Base-by-base conservation (phyloP, 805 yeast species). In the Yarrowia sp. region DNA sequence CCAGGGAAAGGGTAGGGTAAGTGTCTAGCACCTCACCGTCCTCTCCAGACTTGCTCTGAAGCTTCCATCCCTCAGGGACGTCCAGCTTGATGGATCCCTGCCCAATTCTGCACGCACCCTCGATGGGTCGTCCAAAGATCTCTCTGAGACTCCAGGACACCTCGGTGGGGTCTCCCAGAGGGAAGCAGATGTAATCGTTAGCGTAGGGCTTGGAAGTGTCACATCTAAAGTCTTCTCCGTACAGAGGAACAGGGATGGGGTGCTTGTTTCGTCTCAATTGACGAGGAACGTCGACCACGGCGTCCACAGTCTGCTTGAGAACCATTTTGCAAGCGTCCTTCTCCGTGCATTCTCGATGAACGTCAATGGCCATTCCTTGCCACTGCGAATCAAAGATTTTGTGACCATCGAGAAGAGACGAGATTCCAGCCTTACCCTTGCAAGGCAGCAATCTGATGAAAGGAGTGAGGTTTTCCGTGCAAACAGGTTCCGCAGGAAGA, bases 381-480 rank as follows among this genome's bases (percentile, higher is more conserved):
- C 98, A 95, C 71, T 88, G 87, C 0, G 97, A 87, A 75, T 92
- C 97, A 77, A 92, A 95, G 41, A 78, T 70, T 74, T 88, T 88
- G 76, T 92, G 97, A 19, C 99, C 98, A 73, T 92, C 97, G 32
- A 95, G 81, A 50, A 94, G 81, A 0, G 96, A 85, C 0, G 97
- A 85, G 48, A 95, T 81, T 2, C 99, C 99, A 0, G 96, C 87
- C 76, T 88, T 89, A 1, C 97, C 98, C 75, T 91, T 89, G 11
- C 98, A 90, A 3, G 99, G 98, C 38, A 95, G 82, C 70, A 95
- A 81, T 76, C 92, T 93, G 71, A 95, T 78, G 73, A 94, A 92
- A 0, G 99, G 98, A 0, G 99, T 94, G 75, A 95, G 82, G 79
- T 95, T 95, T 77, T 95, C 99, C 0, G 99, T 95, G 78, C 99